A percentile compares a stretch with the other conserved stretches of the same genome.
phyloP scores from a whole-genome alignment of 495 filamentous ascomycete genomes.

The Aspergillus cristatus region DNA sequence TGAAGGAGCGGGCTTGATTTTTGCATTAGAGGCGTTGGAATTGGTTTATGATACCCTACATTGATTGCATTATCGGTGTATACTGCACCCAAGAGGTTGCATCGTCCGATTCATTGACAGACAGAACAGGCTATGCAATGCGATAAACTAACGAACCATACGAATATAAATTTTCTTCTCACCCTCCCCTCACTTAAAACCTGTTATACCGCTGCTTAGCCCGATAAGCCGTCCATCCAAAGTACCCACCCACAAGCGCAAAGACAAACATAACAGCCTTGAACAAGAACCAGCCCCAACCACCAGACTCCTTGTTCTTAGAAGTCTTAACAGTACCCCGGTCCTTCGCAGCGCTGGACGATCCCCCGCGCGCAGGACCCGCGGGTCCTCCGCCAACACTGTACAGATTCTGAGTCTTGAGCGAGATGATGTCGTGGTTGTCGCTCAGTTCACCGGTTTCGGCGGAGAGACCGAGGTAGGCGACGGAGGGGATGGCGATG shows the following conservation, averaged over 20 bases:
- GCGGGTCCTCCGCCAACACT: slow-evolving; percentile 37
- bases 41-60: slow-evolving; percentile 3
- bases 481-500: slow-evolving; percentile 76
- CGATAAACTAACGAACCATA: background rate
- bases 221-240: slow-evolving; percentile 77
- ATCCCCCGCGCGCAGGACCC: slow-evolving; percentile 30
- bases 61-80: too few relatives aligned
- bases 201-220: slow-evolving; percentile 62
- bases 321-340: slow-evolving; percentile 21
- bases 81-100: too few relatives aligned
- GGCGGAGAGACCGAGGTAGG: slow-evolving; percentile 91
- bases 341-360: slow-evolving; percentile 27
- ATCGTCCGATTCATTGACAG: too few relatives aligned
- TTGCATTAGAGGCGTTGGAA: background rate
- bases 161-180: background rate
- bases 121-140: background rate
- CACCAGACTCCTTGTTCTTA: slow-evolving; percentile 40
- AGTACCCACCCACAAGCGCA: slow-evolving; percentile 65
- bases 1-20: slow-evolving; percentile 15
- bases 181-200: slow-evolving; percentile 46
- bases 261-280: slow-evolving; percentile 70
- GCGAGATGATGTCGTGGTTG: slow-evolving; percentile 92
- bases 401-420: slow-evolving; percentile 86
- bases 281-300: slow-evolving; percentile 90
- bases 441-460: slow-evolving; percentile 96